phyloP scores from a whole-genome alignment of 345 rosid genomes.

The Nasturtium officinale region DNA sequence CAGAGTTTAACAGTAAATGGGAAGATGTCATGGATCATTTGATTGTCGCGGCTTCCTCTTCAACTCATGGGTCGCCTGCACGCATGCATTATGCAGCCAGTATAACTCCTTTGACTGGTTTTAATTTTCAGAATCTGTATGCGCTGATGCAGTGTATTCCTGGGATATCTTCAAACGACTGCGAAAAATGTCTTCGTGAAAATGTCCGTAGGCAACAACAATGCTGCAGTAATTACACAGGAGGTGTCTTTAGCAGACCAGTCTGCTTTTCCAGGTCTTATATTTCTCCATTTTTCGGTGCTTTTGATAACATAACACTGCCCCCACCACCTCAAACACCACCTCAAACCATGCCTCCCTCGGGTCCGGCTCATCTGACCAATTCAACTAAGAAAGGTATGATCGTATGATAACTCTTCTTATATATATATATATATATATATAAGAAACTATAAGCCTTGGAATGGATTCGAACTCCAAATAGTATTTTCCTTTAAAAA shows the following conservation, averaged over 20 bases:
- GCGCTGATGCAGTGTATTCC: slow-evolving; percentile 35
- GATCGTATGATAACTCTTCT: not conserved
- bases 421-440: too few species aligned
- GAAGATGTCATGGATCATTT: not conserved
- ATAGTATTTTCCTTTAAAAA: too few species aligned
- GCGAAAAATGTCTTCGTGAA: slow-evolving; percentile 21
- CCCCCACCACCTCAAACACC: not conserved
- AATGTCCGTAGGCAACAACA: not conserved
- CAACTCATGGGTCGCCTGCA: too few species aligned
- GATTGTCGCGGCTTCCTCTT: not conserved
- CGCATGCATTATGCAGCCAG: not conserved
- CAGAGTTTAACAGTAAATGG: slow-evolving; percentile 20
- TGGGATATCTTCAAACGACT: slow-evolving; percentile 17
- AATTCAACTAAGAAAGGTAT: not conserved
- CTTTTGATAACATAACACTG: slow-evolving; percentile 13
- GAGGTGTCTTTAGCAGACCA: not conserved
- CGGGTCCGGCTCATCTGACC: not conserved
- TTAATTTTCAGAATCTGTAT: not conserved
- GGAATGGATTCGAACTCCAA: too few species aligned
- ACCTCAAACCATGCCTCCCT: not conserved
- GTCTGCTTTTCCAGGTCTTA: slow-evolving; percentile 24
- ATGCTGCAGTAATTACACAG: slow-evolving; percentile 3
- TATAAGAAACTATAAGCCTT: too few species aligned
- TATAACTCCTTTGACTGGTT: not conserved
- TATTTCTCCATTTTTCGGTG: not conserved